Evolutionary conservation across 2,329 filamentous ascomycete species (phyloP).

Genomic region (Purpureocillium takamizusanense): DNA sequence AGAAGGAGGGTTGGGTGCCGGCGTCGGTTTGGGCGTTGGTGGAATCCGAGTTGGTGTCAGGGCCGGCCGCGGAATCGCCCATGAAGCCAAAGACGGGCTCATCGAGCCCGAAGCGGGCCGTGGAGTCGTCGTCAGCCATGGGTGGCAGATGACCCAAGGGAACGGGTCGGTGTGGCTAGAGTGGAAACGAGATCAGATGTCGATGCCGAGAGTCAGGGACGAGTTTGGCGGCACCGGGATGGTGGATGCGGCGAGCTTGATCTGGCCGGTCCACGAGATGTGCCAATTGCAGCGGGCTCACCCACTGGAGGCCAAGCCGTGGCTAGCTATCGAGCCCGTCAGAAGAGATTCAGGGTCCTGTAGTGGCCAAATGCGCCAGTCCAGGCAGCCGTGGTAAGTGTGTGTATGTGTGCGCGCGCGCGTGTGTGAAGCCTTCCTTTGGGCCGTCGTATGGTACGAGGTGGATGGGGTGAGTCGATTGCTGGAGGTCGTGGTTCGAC

Average conservation of each 20-base stretch:
- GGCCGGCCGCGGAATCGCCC: slow-evolving; percentile 17
- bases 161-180: too few species aligned
- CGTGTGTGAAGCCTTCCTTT: neutral
- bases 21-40: slow-evolving; percentile 20
- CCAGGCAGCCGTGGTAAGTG: too few species aligned
- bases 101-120: slow-evolving; percentile 33
- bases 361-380: too few species aligned
- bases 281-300: neutral
- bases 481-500: neutral
- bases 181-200: neutral
- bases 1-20: slow-evolving; percentile 24
- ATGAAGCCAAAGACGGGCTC: slow-evolving; percentile 29
- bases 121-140: slow-evolving; percentile 31
- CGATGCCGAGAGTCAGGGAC: neutral
- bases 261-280: neutral
- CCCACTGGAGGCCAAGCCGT: neutral
- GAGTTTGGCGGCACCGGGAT: too few species aligned
- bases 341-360: too few species aligned
- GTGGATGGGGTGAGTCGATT: neutral
- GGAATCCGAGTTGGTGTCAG: slow-evolving; percentile 21
- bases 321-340: too few species aligned
- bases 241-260: neutral
- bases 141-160: slow-evolving; percentile 7
- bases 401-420: neutral
- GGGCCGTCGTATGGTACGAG: neutral